These are phyloP conservation scores for Knufia fluminis DNA, from an alignment of 2,329 filamentous ascomycete genomes.

Conservation along the genomic window DNA sequence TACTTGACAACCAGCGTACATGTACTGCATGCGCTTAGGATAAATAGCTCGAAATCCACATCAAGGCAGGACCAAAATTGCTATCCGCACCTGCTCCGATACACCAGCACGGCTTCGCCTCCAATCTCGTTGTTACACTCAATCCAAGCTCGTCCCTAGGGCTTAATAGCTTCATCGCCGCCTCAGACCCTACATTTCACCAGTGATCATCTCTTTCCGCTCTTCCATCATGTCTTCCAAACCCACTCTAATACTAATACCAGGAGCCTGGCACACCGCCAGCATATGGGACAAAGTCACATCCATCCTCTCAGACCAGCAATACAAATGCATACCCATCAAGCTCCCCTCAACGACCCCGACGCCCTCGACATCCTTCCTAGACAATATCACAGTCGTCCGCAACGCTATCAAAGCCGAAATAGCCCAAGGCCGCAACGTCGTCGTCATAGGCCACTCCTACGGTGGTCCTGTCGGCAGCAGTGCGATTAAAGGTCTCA, in stretches of 20 bases:
- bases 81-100: too few relatives aligned
- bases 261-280: slow-evolving; percentile 41
- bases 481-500: slow-evolving; percentile 39
- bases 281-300: slow-evolving; percentile 31
- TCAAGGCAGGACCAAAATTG: too few relatives aligned
- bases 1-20: too few relatives aligned
- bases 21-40: too few relatives aligned
- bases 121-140: too few relatives aligned
- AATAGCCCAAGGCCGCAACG: slow-evolving; percentile 31
- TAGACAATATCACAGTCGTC: slow-evolving; percentile 35
- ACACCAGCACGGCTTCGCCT: too few relatives aligned
- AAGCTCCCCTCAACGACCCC: slow-evolving; percentile 32
- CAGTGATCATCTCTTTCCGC: too few relatives aligned
- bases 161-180: too few relatives aligned
- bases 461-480: slow-evolving; percentile 41
- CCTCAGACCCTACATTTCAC: too few relatives aligned
- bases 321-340: slow-evolving; percentile 30
- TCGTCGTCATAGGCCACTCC: slow-evolving; percentile 42
- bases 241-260: slow-evolving; percentile 39
- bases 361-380: slow-evolving; percentile 31
- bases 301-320: slow-evolving; percentile 27
- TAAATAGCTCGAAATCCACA: too few relatives aligned
- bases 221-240: slow-evolving; percentile 20
- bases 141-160: too few relatives aligned
- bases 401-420: slow-evolving; percentile 31